These are phyloP conservation scores for Monosporozyma solicola DNA, from an alignment of 805 yeast species.

Conservation along the genomic window DNA sequence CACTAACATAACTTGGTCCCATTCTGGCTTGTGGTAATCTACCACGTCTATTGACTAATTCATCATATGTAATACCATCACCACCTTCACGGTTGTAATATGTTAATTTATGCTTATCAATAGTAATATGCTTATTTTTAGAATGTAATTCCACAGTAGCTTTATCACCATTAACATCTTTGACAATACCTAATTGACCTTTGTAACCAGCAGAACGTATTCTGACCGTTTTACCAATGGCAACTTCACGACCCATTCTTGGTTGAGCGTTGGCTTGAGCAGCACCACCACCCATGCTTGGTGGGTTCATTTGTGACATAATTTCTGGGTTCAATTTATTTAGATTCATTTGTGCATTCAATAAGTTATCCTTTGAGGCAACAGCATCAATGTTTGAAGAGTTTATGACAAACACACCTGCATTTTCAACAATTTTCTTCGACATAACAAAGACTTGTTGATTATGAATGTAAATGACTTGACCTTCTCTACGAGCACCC, in stretches of 20 bases:
- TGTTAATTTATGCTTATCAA: slow-evolving; percentile 68
- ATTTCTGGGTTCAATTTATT: slow-evolving; percentile 77
- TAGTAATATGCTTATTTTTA: slow-evolving; percentile 77
- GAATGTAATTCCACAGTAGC: slow-evolving; percentile 94
- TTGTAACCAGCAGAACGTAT: slow-evolving; percentile 88
- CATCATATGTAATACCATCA: slow-evolving; percentile 66
- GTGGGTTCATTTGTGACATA: slow-evolving; percentile 41
- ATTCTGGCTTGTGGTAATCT: slow-evolving; percentile 30
- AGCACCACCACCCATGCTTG: slow-evolving; percentile 36
- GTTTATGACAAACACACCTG: slow-evolving; percentile 82
- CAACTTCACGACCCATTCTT: slow-evolving; percentile 68
- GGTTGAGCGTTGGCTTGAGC: slow-evolving; percentile 39
- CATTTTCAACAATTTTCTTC: slow-evolving; percentile 69
- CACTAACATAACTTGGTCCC: slow-evolving; percentile 30
- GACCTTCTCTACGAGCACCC: slow-evolving; percentile 85
- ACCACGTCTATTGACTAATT: slow-evolving; percentile 52
- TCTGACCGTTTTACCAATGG: slow-evolving; percentile 75
- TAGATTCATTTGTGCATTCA: slow-evolving; percentile 46
- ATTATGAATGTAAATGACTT: slow-evolving; percentile 77
- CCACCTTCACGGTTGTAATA: slow-evolving; percentile 59
- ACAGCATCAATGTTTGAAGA: slow-evolving; percentile 72
- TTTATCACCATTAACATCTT: slow-evolving; percentile 83
- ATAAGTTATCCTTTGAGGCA: slow-evolving; percentile 62
- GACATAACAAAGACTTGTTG: slow-evolving; percentile 72
- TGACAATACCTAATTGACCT: slow-evolving; percentile 87